Evolutionary conservation across 176 grass and related monocot species (phyloP), one percentile per base, ranked within the genome.

Genomic region (Rhipidocladum racemiflorum): DNA sequence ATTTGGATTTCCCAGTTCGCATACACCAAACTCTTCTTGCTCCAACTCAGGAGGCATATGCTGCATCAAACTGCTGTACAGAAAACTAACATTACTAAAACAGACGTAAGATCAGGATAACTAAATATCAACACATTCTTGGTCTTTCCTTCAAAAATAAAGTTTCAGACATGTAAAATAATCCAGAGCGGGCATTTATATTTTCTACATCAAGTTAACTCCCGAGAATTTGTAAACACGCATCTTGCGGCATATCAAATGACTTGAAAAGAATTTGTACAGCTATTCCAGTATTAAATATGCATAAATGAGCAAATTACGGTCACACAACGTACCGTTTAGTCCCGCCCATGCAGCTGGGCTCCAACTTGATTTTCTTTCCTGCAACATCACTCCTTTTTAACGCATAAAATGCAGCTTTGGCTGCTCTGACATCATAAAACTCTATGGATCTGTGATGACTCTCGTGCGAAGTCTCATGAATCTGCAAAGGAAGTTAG

Each of bases 391-490:
- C 90, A 66, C 86, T 91, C 81, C 79, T 89, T 61, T 89, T 91
- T 85, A 97, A 78, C 24, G 86, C 83, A 81, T 87, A 85, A 59
- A 89, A 65, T 39, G 95, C 95, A 53, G 77, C 74, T 87, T 88
- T 86, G 28, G 92, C 95, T 70, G 95, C 90, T 92, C 95, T 94
- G 29, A 89, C 69, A 89, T 97, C 92, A 91, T 89, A 97, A 73
- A 94, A 97, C 70, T 94, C 92, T 43, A 97, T 86, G 32, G 80
- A 92, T 83, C 88, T 97, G 50, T 88, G 81, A 83, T 84, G 76
- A 50, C 77, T 25, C 36, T 89, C 88, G 71, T 86, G 84, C 32
- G 88, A 83, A 63, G 54, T 69, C 79, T 89, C 89, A n/a, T 85
- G 51, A 81, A 97, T 97, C 94, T 97, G 83, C 24, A 75, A 83